These are phyloP conservation scores for Cryptosporidium ryanae DNA, from an alignment of 169 alveolate genomes.

Conservation along the genomic window DNA sequence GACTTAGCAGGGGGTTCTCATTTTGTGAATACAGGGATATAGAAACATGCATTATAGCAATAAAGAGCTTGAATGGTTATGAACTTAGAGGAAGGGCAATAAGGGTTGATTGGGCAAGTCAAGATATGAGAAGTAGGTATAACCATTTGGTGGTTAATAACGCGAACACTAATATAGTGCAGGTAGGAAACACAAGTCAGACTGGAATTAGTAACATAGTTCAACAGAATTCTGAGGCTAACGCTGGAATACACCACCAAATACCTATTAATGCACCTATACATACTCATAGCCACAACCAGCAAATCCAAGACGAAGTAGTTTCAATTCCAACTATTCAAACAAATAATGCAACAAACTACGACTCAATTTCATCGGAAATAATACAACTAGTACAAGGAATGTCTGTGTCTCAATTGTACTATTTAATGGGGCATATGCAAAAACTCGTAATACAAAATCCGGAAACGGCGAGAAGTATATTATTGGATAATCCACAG, in stretches of 20 bases:
- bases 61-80: constrained; percentile 78
- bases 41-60: constrained; percentile 79
- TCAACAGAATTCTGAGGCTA: constrained; percentile 18
- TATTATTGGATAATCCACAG: constrained; percentile 70
- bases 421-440: constrained; percentile 77
- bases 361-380: constrained; percentile 27
- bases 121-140: constrained; percentile 77
- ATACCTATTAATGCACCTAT: constrained; percentile 7
- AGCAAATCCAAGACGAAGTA: constrained; percentile 44
- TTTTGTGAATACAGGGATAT: constrained; percentile 81
- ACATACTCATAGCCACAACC: constrained; percentile 4
- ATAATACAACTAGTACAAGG: constrained; percentile 11
- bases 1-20: constrained; percentile 80
- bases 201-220: constrained; percentile 21
- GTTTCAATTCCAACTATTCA: constrained; percentile 2
- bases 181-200: neutral
- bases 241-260: constrained; percentile 18
- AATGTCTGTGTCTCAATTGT: constrained; percentile 77
- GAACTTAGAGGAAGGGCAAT: constrained; percentile 79
- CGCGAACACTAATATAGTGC: constrained; percentile 13
- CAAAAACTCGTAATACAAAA: constrained; percentile 74
- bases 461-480: constrained; percentile 61
- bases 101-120: constrained; percentile 80
- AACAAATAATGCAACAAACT: neutral
- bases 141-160: constrained; percentile 43